Conservation (phyloP, 1,284 basidiomycete species). For the Austroboletus rostrupii region DNA sequence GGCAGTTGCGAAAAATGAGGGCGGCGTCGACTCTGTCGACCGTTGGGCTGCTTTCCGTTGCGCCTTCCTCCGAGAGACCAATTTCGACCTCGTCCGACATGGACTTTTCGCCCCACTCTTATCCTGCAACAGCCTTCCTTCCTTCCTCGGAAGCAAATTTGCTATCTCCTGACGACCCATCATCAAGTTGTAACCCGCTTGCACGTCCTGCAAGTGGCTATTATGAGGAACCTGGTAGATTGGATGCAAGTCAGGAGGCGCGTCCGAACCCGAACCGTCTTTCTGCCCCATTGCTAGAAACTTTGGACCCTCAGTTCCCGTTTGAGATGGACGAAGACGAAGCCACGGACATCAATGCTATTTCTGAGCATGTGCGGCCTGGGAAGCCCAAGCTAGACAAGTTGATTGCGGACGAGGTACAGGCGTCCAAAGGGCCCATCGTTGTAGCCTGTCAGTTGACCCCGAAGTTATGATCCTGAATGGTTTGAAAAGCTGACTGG, state of each 20-base stretch:
- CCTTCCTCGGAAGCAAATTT: constrained; percentile 2
- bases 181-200: constrained; percentile 2
- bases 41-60: constrained; percentile 18
- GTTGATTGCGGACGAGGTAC: constrained; percentile 67
- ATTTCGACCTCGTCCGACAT: constrained; percentile 15
- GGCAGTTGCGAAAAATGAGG: constrained; percentile 1
- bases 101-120: constrained; percentile 13
- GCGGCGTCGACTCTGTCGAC: constrained; percentile 15
- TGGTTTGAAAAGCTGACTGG: neutral
- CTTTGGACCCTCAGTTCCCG: constrained; percentile 8
- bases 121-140: constrained; percentile 7
- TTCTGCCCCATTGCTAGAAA: constrained; percentile 7
- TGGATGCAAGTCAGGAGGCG: constrained; percentile 14
- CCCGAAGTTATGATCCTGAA: neutral
- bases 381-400: constrained; percentile 73
- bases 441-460: constrained; percentile 63
- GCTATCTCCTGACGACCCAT: neutral
- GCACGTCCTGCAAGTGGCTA: neutral
- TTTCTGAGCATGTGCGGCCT: constrained; percentile 67
- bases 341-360: constrained; percentile 58
- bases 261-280: neutral
- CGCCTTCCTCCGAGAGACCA: constrained; percentile 18
- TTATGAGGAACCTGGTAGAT: constrained; percentile 27
- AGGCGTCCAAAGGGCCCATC: constrained; percentile 50
- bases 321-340: constrained; percentile 67